Base-by-base conservation (phyloP, 352 stramenopile species). In the Thalassiosira ordinaria region DNA sequence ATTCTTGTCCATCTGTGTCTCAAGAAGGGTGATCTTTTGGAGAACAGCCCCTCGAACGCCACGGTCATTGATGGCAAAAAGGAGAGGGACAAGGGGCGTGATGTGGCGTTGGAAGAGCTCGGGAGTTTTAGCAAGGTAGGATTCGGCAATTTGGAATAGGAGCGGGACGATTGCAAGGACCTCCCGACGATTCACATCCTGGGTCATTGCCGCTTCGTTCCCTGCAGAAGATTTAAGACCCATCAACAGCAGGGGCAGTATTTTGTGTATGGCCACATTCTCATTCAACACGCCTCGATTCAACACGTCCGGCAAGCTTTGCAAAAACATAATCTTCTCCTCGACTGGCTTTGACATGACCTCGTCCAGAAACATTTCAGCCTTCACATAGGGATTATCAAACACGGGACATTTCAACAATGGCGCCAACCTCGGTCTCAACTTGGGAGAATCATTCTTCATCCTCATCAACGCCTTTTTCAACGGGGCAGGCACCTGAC, bases 331-430 rank as follows among this genome's bases (percentile, higher is more conserved):
- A 37, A 97, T 94, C 69, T 98, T 98, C 75, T 98, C 95, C 55
- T 98, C 95, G 0, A 95, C 90, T 0, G 94, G 96, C 84, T 98
- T 98, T 39, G 98, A 88, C 4, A 93, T 88, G 27, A 98, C 87
- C 80, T 98, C 96, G 77, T 98, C 94, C 20, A 98, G 69, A 81
- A 97, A 97, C 53, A 95, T 86, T 91, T 98, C 96, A n/a, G 95
- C 89, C 68, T 95, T 96, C 74, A 97, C 95, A 71, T 98, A 97
- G 13, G 94, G 86, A 61, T 95, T 97, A 64, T 97, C 92, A 82
- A 98, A 98, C 26, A 96, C 94, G 33, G 91, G 95, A 66, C 91
- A 96, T 64, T 91, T 91, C 1, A 98, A 82, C 6, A 98, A 78
- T 39, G 97, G 97, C 70, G 95, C 88, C 0, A 97, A 90, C 51